These are phyloP conservation scores for Cordyceps militaris DNA, from an alignment of 2,329 filamentous ascomycete genomes.

Conservation along the genomic window DNA sequence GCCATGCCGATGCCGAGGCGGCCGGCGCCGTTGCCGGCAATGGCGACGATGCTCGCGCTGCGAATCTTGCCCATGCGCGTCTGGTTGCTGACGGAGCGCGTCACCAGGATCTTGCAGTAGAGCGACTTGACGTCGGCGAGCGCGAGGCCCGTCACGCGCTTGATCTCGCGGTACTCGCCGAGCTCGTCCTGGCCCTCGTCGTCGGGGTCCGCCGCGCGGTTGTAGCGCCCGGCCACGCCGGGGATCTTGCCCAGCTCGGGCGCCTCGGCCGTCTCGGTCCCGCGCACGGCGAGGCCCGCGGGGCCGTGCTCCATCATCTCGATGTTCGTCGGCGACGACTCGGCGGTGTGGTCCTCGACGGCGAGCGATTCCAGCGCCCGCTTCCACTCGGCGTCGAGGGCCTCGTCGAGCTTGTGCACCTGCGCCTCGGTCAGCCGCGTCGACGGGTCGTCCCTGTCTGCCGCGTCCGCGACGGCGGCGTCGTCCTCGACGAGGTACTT, in stretches of 20 bases:
- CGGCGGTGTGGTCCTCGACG: slow-evolving; percentile 22
- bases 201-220: slow-evolving; percentile 39
- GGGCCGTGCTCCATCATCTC: slow-evolving; percentile 32
- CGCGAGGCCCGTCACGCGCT: slow-evolving; percentile 47
- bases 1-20: slow-evolving; percentile 83
- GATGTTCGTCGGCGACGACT: slow-evolving; percentile 26
- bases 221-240: slow-evolving; percentile 46
- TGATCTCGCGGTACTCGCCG: slow-evolving; percentile 44
- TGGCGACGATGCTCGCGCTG: slow-evolving; percentile 65
- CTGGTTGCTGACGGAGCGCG: slow-evolving; percentile 76
- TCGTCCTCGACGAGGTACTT: slow-evolving; percentile 30
- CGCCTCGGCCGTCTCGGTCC: slow-evolving; percentile 36
- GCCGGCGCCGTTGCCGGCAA: slow-evolving; percentile 83
- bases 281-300: slow-evolving; percentile 24
- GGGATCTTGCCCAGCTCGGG: slow-evolving; percentile 45
- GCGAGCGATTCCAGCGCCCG: slow-evolving; percentile 31
- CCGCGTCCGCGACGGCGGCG: slow-evolving; percentile 18
- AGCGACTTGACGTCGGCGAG: slow-evolving; percentile 48
- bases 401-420: slow-evolving; percentile 31
- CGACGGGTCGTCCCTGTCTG: slow-evolving; percentile 15
- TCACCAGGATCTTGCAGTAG: slow-evolving; percentile 65
- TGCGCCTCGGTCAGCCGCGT: slow-evolving; percentile 28
- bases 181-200: slow-evolving; percentile 45
- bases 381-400: slow-evolving; percentile 29
- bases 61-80: slow-evolving; percentile 92